Evolutionary conservation across 2,329 filamentous ascomycete genomes (phyloP), one percentile per base, ranked within the genome.

Genomic region (Pseudopyrenochaeta lycopersici): DNA sequence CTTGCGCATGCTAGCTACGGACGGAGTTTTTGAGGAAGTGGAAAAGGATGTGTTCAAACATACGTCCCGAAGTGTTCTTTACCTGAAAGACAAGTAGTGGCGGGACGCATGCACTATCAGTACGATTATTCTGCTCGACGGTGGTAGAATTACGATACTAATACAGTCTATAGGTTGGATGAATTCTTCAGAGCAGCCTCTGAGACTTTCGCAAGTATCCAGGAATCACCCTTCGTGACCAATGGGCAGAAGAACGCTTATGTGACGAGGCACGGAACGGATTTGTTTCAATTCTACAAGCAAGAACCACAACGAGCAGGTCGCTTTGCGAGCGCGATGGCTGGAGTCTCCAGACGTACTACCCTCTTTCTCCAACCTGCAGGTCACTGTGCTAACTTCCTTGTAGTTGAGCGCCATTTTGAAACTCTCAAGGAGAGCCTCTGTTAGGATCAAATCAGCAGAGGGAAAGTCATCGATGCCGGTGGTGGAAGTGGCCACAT

Each of bases 251-350:
- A 48, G 7, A 60, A 58, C 11, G 58, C 68, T 2, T 73, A 72
- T 38, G 49, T 60, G 9, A 57, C 60, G 4, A 32, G 63, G n/a
- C 63, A 63, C 31, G 67, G 67, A 2, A 44, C 56, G 7, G 41
- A 55, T 12, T 33, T 67, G 14, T 75, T 69, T 41, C 32, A 68
- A 14, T 74, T 54, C 44, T 74, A 72, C 38, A 58, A 64, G 39
- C 32, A 70, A 41, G 46, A 68, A 14, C 64, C 69, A 2, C 54
- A 60, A 14, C 50, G 56, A 18, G 68, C 61, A 17, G 56, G 49
- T 29, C 56, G 72, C 11, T 75, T 75, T 51, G 62, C 64, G 3
- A 62, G 59, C 12, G 72, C 70, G 2, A 73, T 75, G 70, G 63
- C 60, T 4, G 57, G 67, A 2, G 56, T 65, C 30, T 54, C 63